A percentile compares a stretch with the other conserved stretches of the same genome.
Conservation (phyloP, 2,329 filamentous ascomycete species). For the Penicillium hesseltinei region DNA sequence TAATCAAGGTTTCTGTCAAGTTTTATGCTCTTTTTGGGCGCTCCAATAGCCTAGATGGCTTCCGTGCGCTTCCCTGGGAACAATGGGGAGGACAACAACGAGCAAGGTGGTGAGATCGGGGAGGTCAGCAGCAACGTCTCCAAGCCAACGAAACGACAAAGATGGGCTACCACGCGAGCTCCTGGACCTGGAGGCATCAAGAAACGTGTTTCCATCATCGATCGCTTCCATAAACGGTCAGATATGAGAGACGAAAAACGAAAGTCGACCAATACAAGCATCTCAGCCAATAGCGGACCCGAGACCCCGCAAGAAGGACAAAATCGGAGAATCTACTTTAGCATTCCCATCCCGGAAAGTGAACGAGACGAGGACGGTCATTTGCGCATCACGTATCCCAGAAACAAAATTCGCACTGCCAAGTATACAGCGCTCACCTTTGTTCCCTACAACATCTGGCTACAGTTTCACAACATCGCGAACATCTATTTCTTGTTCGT, state of each 20-base stretch:
- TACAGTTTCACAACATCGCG: conserved; percentile 97
- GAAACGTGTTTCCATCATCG: conserved; percentile 81
- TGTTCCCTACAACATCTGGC: conserved; percentile 93
- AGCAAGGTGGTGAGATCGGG: conserved; percentile 28
- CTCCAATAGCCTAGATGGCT: conserved; percentile 38
- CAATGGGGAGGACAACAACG: conserved; percentile 20
- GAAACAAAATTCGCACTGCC: conserved; percentile 96
- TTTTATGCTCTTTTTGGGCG: conserved; percentile 32
- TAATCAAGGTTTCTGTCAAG: conserved; percentile 14
- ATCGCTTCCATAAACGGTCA: conserved; percentile 65
- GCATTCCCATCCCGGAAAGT: conserved; percentile 71
- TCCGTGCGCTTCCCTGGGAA: conserved; percentile 37
- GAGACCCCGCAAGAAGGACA: conserved; percentile 47
- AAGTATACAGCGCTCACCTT: conserved; percentile 97
- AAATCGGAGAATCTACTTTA: conserved; percentile 65
- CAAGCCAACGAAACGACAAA: conserved; percentile 70
- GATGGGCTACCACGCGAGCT: conserved; percentile 95
- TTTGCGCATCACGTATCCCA: conserved; percentile 66
- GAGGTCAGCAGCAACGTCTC: conserved; percentile 50
- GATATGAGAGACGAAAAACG: conserved; percentile 68
- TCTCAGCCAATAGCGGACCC: conserved; percentile 30
- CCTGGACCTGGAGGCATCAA: conserved; percentile 69
- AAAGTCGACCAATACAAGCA: conserved; percentile 46
- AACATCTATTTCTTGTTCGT: conserved; percentile 98
- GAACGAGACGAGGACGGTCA: conserved; percentile 78